Evolutionary conservation across 306 rosid species (phyloP), one percentile per base, ranked within the genome.

Genomic region (Vigna hirtella): DNA sequence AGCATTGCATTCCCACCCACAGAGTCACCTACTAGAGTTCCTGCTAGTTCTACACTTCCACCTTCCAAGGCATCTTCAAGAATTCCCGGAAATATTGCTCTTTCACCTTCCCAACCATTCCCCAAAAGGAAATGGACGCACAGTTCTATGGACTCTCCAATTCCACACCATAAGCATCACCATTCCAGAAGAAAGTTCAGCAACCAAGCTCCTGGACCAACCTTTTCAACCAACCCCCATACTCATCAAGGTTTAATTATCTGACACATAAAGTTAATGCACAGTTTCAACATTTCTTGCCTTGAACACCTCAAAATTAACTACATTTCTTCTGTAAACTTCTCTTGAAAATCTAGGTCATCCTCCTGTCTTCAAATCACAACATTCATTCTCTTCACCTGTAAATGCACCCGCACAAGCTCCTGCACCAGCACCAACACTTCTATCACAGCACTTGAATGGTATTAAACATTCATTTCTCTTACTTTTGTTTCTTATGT

Each of bases 221-320:
- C 82, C 81, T 81, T 77, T 75, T 42, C 36, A 4, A 77, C 69
- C 52, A 83, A 77, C 34, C 85, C 89, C n/a, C 89, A 81, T 30
- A 10, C 81, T 74, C 86, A 55, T 73, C 88, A 85, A 85, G 98
- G 98, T 93, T 77, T 36, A 70, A 83, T 73, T 63, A 78, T 66
- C 79, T 66, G 47, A 17, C 6, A 32, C 72, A 40, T 34, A 30
- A 65, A 24, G 38, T 63, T 67, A 16, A 52, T 57, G 49, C 58
- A 20, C 36, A 74, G 18, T 72, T 57, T 42, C 40, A 32, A 75
- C 42, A 68, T 30, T 16, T 81, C 16, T 81, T 63, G 64, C 61
- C 48, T 58, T 72, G 30, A 72, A 30, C 17, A 59, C 34, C 48
- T 66, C 43, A 62, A 73, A 66, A 49, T 43, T 62, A 62, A 18